Percentiles rank a stretch among this genome's conserved stretches.
Evolutionary conservation across 176 grass and related monocot species (phyloP).

Genomic region (Triticum dicoccoides): DNA sequence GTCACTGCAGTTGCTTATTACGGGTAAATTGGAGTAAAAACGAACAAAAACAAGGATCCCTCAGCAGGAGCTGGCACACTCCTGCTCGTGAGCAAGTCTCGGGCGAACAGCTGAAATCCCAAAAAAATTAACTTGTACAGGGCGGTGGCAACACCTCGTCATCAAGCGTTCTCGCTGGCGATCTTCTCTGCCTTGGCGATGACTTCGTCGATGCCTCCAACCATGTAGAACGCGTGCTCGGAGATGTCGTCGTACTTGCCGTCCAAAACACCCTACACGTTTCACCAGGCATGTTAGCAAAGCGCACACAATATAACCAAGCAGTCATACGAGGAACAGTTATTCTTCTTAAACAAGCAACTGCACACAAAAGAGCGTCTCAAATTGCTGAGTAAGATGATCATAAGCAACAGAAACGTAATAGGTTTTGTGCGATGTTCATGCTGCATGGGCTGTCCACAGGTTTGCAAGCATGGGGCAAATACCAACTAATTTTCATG

Average conservation of each 20-base stretch:
- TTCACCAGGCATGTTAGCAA: neutral
- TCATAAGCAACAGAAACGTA: too few species aligned
- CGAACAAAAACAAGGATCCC: conserved; percentile 32
- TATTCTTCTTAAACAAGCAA: neutral
- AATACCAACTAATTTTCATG: neutral
- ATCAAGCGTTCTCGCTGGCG: conserved; percentile 66
- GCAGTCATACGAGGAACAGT: neutral
- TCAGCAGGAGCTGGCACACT: conserved; percentile 53
- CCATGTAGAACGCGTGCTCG: conserved; percentile 94
- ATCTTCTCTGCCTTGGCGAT: conserved; percentile 95
- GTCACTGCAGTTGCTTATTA: conserved; percentile 51
- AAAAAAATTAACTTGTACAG: conserved; percentile 68
- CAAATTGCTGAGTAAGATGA: neutral
- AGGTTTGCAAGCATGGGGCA: neutral
- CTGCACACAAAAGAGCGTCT: neutral
- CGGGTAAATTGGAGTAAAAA: conserved; percentile 19
- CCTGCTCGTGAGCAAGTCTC: conserved; percentile 39
- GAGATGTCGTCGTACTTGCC: conserved; percentile 88
- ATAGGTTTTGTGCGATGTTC: neutral
- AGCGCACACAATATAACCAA: neutral
- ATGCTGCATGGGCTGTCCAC: too few species aligned
- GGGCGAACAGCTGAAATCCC: conserved; percentile 44
- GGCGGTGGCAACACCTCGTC: conserved; percentile 26
- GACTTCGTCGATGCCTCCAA: conserved; percentile 91
- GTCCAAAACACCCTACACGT: conserved; percentile 77